These are phyloP conservation scores for Pseudogymnoascus sp. DNA, from an alignment of 2,329 filamentous ascomycete genomes.

Conservation along the genomic window DNA sequence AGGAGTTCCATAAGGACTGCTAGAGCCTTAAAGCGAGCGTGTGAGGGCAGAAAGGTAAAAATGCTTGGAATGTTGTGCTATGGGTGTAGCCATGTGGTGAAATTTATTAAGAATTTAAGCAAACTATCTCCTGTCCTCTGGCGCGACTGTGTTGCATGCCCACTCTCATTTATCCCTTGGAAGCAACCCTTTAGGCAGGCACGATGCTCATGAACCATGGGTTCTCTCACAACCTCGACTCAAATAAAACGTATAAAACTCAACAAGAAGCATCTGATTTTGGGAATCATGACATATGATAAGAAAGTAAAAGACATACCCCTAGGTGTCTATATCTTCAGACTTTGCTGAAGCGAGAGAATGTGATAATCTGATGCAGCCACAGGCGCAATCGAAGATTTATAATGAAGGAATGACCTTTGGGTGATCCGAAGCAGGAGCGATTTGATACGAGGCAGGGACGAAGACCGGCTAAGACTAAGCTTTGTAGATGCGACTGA, in stretches of 20 bases:
- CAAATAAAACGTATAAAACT: background rate
- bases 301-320: background rate
- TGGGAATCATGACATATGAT: background rate
- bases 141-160: background rate
- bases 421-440: background rate
- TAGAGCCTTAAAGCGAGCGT: background rate
- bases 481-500: constrained; percentile 6
- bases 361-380: constrained; percentile 4
- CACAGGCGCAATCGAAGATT: constrained; percentile 5
- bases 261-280: background rate
- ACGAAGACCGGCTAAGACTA: background rate
- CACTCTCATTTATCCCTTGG: background rate
- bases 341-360: background rate
- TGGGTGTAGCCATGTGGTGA: background rate
- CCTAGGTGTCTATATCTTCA: background rate
- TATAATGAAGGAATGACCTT: background rate
- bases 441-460: background rate
- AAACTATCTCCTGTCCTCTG: background rate
- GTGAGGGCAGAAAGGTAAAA: background rate
- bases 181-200: background rate
- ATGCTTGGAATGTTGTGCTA: background rate
- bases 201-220: background rate
- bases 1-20: background rate
- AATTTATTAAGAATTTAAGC: background rate
- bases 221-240: background rate